Percentiles rank a stretch among this genome's conserved stretches.
Evolutionary conservation across 2,329 filamentous ascomycete species (phyloP).

Genomic region (Alternaria triticina): DNA sequence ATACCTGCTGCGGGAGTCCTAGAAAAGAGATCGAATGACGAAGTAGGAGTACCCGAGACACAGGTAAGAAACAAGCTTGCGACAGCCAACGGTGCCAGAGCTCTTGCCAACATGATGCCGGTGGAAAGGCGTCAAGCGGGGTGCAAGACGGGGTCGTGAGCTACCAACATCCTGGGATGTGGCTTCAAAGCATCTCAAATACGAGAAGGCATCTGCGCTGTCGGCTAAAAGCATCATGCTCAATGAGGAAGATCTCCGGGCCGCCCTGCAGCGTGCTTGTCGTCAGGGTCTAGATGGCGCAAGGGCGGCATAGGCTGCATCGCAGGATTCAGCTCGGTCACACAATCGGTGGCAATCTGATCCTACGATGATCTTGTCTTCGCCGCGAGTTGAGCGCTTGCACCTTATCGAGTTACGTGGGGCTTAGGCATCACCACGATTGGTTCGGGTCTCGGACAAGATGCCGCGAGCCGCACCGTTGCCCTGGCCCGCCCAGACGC

Average conservation of each 20-base stretch:
- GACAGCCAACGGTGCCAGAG: not conserved
- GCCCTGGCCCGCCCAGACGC: not conserved
- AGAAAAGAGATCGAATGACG: not conserved
- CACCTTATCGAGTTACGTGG: not conserved
- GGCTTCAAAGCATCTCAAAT: not conserved
- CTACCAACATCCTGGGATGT: not conserved
- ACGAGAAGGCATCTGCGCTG: too few relatives aligned
- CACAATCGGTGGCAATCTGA: not conserved
- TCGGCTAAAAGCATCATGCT: not conserved
- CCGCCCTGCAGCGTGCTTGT: not conserved
- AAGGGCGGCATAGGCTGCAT: not conserved
- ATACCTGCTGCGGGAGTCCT: conserved; percentile 20
- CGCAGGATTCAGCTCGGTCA: not conserved
- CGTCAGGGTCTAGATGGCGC: not conserved
- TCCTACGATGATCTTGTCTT: not conserved
- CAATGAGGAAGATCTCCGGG: not conserved
- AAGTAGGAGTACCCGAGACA: not conserved
- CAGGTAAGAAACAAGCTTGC: not conserved
- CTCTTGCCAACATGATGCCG: not conserved
- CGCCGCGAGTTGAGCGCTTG: not conserved
- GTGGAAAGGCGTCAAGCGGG: too few relatives aligned
- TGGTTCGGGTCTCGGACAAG: not conserved
- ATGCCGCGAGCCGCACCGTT: not conserved
- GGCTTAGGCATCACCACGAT: not conserved
- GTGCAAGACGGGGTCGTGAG: not conserved